Evolutionary conservation across 352 stramenopile genomes (phyloP), one percentile per base, ranked within the genome.

Genomic region (Phytophthora pistaciae): DNA sequence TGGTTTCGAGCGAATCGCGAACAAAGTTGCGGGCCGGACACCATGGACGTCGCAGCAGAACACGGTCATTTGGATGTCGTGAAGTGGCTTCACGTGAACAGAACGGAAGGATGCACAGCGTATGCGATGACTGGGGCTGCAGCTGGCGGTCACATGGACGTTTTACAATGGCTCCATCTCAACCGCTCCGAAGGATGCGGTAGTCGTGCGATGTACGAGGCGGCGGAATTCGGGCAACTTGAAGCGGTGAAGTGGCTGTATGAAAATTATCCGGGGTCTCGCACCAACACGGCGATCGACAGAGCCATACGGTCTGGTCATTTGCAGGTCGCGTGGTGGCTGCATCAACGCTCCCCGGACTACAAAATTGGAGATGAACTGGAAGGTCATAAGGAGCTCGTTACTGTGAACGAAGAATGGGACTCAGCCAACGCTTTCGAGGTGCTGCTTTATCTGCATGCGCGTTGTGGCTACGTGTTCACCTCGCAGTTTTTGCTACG

Each of bases 191-290:
- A 44, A 14, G 14, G 36, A 44, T 44, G 36, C 11, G 5, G 3
- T 6, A 14, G 36, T 4, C 36, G 36, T 18, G 36, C 36, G 36
- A 44, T 44, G 36, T 44, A 44, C 36, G 36, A 44, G 14, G 36
- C 36, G 1, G 36, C 36, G 16, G 36, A 44, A 44, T 44, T 44
- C 13, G 36, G 36, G 3, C 36, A 44, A 8, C 36, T 44, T 44
- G 13, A 44, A 44, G 16, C 16, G 6, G 40, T 65, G 3, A 70
- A 70, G 36, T 70, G 63, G 63, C 31, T 70, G 13, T 59, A 64
- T 44, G 46, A 44, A 42, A 63, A 64, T 14, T 56, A 44, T 6
- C 55, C 21, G 0, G 42, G 29, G 9, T 63, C 44, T 14, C 21
- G 25, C 18, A 44, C 53, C 33, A 3, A 8, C 1, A 9, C 10